Base-by-base conservation (phyloP, 2,329 filamentous ascomycete genomes). In the Ophiostoma sp. region DNA sequence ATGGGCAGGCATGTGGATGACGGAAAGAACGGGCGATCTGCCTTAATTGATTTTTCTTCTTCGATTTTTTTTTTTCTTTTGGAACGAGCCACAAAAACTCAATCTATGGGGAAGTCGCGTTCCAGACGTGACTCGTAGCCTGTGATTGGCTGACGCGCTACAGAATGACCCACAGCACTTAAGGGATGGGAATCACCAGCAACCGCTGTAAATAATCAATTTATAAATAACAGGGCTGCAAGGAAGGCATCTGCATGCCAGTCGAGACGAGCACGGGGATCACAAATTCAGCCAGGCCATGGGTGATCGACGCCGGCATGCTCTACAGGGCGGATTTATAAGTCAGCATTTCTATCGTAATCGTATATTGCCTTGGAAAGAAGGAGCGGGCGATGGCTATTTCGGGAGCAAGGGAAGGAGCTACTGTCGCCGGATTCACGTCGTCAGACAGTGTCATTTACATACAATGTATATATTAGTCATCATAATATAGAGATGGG, bases 141-240 rank as follows among this genome's bases (percentile, higher is more conserved):
- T 39, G 11, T 48, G 65, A 67, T 67, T 67, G 65, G 65, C 39
- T 15, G 27, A 48, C 65, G 65, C 65, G 65, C n/a, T 67, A 36
- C 33, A 36, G 6, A 65, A n/a, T 65, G 33, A 6, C n/a, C 62
- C 62, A 65, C 20, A 65, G n/a, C 62, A 39, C 33, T 39, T 23
- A 65, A 41, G 62, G 62, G 62, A 65, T 23, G 35, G 62, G 4
- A 33, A 20, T 62, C 57, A 39, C 62, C 60, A 65, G 62, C 33
- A 39, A n/a, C 23, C 35, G 23, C 27, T 62, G 27, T 57, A 57
- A 23, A 23, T 20, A 52, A 2, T n/a, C 44, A 48, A 48, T 48
- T 48, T n/a, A 7, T 48, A 15, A 60, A 33, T 62, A 33, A 33
- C 52, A 27, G 33, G 62, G 62, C 62, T 65, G 35, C 62, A 65